Conservation (phyloP, 805 yeast genomes). For the Yarrowia osloensis region DNA sequence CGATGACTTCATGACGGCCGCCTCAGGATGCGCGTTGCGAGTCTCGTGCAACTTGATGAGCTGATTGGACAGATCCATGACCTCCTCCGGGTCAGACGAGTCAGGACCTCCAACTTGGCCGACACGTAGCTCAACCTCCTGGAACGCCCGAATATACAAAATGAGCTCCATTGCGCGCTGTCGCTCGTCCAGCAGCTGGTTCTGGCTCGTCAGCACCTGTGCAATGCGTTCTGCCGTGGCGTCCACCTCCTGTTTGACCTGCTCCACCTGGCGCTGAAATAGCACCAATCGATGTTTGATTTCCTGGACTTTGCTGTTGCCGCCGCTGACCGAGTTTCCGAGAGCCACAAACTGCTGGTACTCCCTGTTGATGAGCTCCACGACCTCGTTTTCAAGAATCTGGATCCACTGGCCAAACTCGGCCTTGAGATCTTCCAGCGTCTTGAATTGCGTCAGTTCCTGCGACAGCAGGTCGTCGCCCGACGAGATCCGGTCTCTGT, state of each 20-base stretch:
- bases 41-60: slow-evolving; percentile 11
- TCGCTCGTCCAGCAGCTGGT: not conserved
- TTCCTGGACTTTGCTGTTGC: slow-evolving; percentile 4
- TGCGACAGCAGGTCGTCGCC: slow-evolving; percentile 3
- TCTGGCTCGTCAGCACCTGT: slow-evolving; percentile 11
- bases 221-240: slow-evolving; percentile 11
- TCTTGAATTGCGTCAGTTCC: slow-evolving; percentile 26
- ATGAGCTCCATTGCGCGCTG: slow-evolving; percentile 18
- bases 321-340: slow-evolving; percentile 21
- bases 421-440: slow-evolving; percentile 21
- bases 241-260: slow-evolving; percentile 21
- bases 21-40: not conserved
- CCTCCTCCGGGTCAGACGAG: slow-evolving; percentile 12
- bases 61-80: slow-evolving; percentile 8
- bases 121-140: slow-evolving; percentile 16
- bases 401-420: slow-evolving; percentile 26
- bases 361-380: slow-evolving; percentile 25
- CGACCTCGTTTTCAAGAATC: slow-evolving; percentile 25
- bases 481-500: not conserved
- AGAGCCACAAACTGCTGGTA: slow-evolving; percentile 30
- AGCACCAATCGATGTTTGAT: slow-evolving; percentile 11
- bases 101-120: not conserved
- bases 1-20: slow-evolving; percentile 1
- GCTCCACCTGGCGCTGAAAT: slow-evolving; percentile 28
- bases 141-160: slow-evolving; percentile 14